Percentiles rank a stretch among this genome's conserved stretches.
Conservation (phyloP, 352 stramenopile species). For the Phytophthora nicotianae region DNA sequence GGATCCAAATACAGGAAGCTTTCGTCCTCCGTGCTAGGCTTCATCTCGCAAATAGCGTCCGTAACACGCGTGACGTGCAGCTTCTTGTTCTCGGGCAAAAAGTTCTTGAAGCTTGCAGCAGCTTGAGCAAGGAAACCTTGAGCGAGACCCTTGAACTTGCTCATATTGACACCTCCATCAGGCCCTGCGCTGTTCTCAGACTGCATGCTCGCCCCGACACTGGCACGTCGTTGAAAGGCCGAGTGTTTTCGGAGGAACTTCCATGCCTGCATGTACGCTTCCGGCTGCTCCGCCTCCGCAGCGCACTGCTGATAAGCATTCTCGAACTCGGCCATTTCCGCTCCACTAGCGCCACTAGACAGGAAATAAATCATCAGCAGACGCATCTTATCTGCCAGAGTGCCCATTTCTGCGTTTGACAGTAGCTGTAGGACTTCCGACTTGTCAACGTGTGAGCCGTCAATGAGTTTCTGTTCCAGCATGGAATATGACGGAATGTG, state of each 20-base stretch:
- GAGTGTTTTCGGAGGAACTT: conserved; percentile 85
- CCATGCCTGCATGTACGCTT: conserved; percentile 66
- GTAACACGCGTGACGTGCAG: conserved; percentile 82
- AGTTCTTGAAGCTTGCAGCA: conserved; percentile 87
- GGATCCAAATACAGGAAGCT: conserved; percentile 85
- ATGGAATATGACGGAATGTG: conserved; percentile 87
- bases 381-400: conserved; percentile 80
- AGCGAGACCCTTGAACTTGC: conserved; percentile 85
- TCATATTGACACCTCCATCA: conserved; percentile 65
- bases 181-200: conserved; percentile 30
- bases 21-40: conserved; percentile 83
- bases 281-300: conserved; percentile 33
- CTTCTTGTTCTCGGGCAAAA: conserved; percentile 89
- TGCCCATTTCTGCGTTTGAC: conserved; percentile 64
- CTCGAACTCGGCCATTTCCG: conserved; percentile 82
- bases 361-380: conserved; percentile 91
- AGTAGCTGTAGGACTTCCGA: conserved; percentile 76
- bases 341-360: conserved; percentile 64
- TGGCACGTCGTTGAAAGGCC: conserved; percentile 80
- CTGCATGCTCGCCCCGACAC: conserved; percentile 58
- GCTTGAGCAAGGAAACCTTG: conserved; percentile 84
- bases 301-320: conserved; percentile 69
- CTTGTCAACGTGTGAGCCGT: conserved; percentile 74
- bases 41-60: conserved; percentile 84
- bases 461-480: conserved; percentile 88